Evolutionary conservation across 2,329 filamentous ascomycete species (phyloP), one percentile per base, ranked within the genome.

Genomic region (Neospermospora avenae): DNA sequence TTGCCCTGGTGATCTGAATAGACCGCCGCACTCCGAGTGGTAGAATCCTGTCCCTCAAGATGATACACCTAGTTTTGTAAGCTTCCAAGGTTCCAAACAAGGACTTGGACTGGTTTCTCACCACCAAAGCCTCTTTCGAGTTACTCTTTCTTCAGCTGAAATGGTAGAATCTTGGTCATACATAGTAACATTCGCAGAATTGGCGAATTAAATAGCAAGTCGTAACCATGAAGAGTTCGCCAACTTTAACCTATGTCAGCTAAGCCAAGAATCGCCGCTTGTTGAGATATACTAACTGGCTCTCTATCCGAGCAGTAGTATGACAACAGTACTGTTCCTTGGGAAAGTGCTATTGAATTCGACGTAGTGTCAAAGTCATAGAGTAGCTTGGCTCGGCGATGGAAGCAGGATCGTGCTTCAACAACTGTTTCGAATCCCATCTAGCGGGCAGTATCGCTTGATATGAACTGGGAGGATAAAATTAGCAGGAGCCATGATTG

Each of bases 71-170:
- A 14, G 8, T 24, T 7, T 10, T 24, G 16, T 52, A 18, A 55
- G 51, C 16, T 44, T 14, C 2, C 5, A 13, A 22, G 14, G 22
- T 20, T 10, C 18, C 6, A 20, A 28, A 3, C 4, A 11, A 28
- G 3, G 16, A 22, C 7, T 45, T 18, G 35, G 8, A 14, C 3
- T 31, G 22, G n/a, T n/a, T n/a, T 44, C 37, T 18, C 22, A 80
- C 80, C 81, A 83, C 80, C 80, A 83, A 7, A 84, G 69, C 1
- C 80, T 73, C 68, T 82, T 83, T 34, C 78, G 74, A 7, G 74
- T 71, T 61, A 75, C 74, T 57, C 76, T 72, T 61, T 76, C 75
- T 63, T 74, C 73, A 10, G 71, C 65, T 46, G 75, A 70, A 10
- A 73, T 63, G 0, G 73, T 71, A 4, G 73, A 71, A 10, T 68